phyloP scores from a whole-genome alignment of 1,139 yeast species.

The Candida neerlandica region DNA sequence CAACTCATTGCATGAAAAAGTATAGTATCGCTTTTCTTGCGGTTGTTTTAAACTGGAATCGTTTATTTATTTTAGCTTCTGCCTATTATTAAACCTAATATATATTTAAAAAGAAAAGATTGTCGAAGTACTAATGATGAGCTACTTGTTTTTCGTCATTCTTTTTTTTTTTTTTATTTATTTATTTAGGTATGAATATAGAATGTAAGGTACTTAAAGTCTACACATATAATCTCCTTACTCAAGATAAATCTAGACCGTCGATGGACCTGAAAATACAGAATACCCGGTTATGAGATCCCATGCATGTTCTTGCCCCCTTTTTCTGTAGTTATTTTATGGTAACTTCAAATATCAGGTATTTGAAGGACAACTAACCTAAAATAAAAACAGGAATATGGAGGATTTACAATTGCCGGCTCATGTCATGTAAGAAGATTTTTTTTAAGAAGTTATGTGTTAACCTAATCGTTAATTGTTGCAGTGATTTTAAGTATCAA shows the following conservation, averaged over 20 bases:
- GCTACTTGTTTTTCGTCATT: neutral
- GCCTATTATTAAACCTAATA: too few relatives aligned
- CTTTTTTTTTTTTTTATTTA: neutral
- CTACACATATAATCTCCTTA: neutral
- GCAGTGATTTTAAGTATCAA: too few relatives aligned
- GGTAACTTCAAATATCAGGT: too few relatives aligned
- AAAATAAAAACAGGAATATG: too few relatives aligned
- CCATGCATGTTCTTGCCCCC: neutral
- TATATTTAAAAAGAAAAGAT: too few relatives aligned
- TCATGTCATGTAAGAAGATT: too few relatives aligned
- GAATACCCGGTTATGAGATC: neutral
- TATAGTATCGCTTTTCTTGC: neutral
- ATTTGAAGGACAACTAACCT: too few relatives aligned
- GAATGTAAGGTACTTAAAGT: conserved; percentile 2
- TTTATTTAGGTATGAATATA: neutral
- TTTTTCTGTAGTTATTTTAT: neutral
- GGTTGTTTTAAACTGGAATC: neutral
- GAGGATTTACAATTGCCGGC: too few relatives aligned
- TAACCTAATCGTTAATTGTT: too few relatives aligned
- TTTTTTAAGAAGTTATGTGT: too few relatives aligned
- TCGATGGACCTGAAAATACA: neutral
- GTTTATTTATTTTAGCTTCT: neutral
- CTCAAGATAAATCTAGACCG: neutral
- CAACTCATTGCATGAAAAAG: neutral
- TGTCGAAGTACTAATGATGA: neutral